Conservation (phyloP, 2,329 filamentous ascomycete species). For the Thelonectria rubi region DNA sequence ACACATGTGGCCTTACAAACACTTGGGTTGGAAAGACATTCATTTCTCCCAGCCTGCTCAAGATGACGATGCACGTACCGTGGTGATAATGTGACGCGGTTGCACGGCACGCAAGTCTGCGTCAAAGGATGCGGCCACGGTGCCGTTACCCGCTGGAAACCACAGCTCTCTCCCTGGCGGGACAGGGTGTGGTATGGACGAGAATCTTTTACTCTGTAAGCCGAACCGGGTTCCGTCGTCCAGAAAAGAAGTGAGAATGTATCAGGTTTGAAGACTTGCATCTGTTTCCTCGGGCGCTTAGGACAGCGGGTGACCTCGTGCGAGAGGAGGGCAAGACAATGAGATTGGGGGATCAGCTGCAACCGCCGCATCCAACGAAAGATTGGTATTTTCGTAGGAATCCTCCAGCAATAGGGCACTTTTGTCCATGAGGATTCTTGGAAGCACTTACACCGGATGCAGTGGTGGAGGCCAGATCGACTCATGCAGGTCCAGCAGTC, state of each 20-base stretch:
- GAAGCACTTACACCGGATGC: neutral
- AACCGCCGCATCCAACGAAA: neutral
- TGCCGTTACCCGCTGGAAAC: neutral
- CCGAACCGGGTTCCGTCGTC: neutral
- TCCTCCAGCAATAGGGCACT: no score
- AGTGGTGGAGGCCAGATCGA: neutral
- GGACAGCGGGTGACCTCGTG: constrained; percentile 1
- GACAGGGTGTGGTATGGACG: neutral
- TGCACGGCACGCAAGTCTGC: constrained; percentile 11
- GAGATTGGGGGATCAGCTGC: constrained; percentile 3
- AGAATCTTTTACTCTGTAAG: neutral
- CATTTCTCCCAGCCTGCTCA: neutral
- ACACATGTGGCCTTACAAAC: neutral
- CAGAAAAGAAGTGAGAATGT: neutral
- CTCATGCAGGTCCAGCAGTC: neutral
- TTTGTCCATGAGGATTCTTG: neutral
- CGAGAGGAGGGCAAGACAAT: constrained; percentile 1
- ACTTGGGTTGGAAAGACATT: neutral
- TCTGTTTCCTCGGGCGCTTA: neutral
- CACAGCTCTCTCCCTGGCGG: constrained; percentile 3
- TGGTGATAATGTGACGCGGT: neutral
- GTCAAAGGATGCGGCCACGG: constrained; percentile 5
- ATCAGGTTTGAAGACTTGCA: neutral
- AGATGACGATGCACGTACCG: neutral
- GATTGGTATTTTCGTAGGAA: no score